These are phyloP conservation scores for Pyricularia sp. DNA, from an alignment of 2,329 filamentous ascomycete species.

Conservation along the genomic window DNA sequence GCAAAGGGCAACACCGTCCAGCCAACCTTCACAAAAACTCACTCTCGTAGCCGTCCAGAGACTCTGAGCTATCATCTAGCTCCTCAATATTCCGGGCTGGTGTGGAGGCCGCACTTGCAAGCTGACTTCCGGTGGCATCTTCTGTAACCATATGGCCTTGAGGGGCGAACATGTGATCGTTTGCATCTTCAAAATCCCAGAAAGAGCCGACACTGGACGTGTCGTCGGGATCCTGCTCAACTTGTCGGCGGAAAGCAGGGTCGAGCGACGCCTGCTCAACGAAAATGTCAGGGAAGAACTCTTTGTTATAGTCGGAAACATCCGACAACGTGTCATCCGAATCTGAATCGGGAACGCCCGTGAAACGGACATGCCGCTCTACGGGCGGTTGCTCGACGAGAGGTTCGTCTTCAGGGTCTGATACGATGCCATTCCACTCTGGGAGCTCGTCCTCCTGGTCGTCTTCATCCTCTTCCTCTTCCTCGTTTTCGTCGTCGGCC, in stretches of 20 bases:
- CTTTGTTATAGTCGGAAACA: slow-evolving; percentile 46
- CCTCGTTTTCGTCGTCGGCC: slow-evolving; percentile 24
- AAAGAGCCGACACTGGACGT: slow-evolving; percentile 45
- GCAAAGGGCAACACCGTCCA: slow-evolving; percentile 14
- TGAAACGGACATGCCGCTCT: slow-evolving; percentile 62
- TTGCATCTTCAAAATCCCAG: slow-evolving; percentile 46
- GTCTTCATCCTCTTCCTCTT: slow-evolving; percentile 24
- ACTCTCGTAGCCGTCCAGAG: slow-evolving; percentile 47
- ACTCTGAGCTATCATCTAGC: slow-evolving; percentile 14
- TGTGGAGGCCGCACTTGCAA: slow-evolving; percentile 16
- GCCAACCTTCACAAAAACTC: slow-evolving; percentile 23
- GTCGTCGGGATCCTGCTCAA: slow-evolving; percentile 53
- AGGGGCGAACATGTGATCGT: slow-evolving; percentile 9
- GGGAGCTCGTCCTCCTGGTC: slow-evolving; percentile 28
- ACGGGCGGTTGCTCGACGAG: slow-evolving; percentile 8
- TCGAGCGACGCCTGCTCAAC: slow-evolving; percentile 62
- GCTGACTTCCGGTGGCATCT: not conserved
- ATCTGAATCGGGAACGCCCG: slow-evolving; percentile 52
- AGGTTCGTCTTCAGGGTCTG: slow-evolving; percentile 19
- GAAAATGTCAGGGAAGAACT: slow-evolving; percentile 68
- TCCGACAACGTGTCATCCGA: slow-evolving; percentile 45
- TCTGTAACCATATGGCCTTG: not conserved
- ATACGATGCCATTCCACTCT: slow-evolving; percentile 29
- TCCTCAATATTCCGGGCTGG: not conserved
- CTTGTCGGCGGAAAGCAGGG: slow-evolving; percentile 57